Percentiles rank a stretch among this genome's conserved stretches.
Evolutionary conservation across 805 yeast genomes (phyloP).

Genomic region (Starmerella asiatica): DNA sequence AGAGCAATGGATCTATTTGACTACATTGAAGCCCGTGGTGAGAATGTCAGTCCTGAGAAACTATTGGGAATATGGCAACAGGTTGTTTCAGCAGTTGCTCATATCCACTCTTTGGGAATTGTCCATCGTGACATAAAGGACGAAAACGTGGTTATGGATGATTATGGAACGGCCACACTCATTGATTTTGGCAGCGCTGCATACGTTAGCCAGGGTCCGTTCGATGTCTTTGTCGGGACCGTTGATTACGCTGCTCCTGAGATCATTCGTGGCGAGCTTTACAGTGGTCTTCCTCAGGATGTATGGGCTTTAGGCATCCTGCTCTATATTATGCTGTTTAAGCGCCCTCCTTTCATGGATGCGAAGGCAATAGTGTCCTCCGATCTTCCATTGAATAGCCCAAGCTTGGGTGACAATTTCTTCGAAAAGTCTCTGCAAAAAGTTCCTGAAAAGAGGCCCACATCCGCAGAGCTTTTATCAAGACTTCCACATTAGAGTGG

Average conservation of each 20-base stretch:
- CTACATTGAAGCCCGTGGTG: conserved; percentile 44
- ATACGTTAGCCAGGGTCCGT: conserved; percentile 78
- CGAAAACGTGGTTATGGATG: conserved; percentile 82
- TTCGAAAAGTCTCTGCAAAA: conserved; percentile 4
- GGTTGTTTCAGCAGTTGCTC: conserved; percentile 62
- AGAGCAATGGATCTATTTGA: conserved; percentile 92
- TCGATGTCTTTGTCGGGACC: conserved; percentile 95
- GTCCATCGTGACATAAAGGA: conserved; percentile 93
- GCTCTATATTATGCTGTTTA: conserved; percentile 75
- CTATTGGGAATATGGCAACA: conserved; percentile 32
- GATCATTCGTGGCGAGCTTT: conserved; percentile 74
- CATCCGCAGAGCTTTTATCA: conserved; percentile 6
- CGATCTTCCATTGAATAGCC: conserved; percentile 31
- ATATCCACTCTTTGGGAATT: conserved; percentile 68
- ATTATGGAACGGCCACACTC: conserved; percentile 57
- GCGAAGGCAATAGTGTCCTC: conserved; percentile 94
- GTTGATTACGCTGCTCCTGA: conserved; percentile 97
- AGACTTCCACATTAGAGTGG: too few species aligned
- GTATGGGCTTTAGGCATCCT: conserved; percentile 94
- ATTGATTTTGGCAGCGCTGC: conserved; percentile 97
- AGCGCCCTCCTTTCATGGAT: conserved; percentile 90
- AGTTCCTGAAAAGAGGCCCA: conserved; percentile 7
- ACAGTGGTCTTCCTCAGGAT: conserved; percentile 89
- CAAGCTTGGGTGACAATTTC: conserved; percentile 6
- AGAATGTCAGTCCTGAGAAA: background rate